Evolutionary conservation across 257 asterid genomes (phyloP).

Genomic region (Nicotiana knightiana): DNA sequence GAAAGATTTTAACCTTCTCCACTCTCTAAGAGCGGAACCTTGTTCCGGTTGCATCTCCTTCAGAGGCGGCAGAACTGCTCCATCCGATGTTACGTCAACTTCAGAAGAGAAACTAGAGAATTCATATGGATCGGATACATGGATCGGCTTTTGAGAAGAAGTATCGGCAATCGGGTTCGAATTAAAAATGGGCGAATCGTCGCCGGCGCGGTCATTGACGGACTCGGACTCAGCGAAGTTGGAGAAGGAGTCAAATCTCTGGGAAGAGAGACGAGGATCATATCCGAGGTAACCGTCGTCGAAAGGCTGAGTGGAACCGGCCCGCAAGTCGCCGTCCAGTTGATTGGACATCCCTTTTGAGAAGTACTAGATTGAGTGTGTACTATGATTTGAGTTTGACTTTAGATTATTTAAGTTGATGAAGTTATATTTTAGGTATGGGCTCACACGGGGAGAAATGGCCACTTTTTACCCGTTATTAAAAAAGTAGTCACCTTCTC

Average conservation of each 20-base stretch:
- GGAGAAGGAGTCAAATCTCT: conserved; percentile 28
- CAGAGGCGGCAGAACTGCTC: conserved; percentile 50
- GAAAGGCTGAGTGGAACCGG: conserved; percentile 23
- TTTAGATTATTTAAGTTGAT: too few relatives aligned
- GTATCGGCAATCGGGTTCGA: conserved; percentile 31
- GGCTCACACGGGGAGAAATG: too few relatives aligned
- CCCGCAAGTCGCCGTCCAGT: neutral
- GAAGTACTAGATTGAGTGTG: too few relatives aligned
- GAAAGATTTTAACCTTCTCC: conserved; percentile 55
- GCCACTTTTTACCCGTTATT: too few relatives aligned
- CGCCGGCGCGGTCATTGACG: conserved; percentile 18
- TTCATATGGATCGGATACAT: neutral
- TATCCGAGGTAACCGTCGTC: conserved; percentile 37
- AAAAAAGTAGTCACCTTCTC: too few relatives aligned
- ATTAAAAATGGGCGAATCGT: conserved; percentile 27
- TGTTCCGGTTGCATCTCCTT: conserved; percentile 50
- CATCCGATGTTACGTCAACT: conserved; percentile 3
- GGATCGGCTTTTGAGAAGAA: too few relatives aligned
- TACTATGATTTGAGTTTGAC: too few relatives aligned
- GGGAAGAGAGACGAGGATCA: conserved; percentile 2
- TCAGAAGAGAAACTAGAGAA: conserved; percentile 25
- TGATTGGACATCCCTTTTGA: too few relatives aligned
- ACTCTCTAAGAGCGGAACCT: conserved; percentile 69
- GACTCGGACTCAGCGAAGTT: conserved; percentile 28
- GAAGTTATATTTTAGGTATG: too few relatives aligned